Evolutionary conservation across 495 filamentous ascomycete species (phyloP).

Genomic region (Cercophora scortea): DNA sequence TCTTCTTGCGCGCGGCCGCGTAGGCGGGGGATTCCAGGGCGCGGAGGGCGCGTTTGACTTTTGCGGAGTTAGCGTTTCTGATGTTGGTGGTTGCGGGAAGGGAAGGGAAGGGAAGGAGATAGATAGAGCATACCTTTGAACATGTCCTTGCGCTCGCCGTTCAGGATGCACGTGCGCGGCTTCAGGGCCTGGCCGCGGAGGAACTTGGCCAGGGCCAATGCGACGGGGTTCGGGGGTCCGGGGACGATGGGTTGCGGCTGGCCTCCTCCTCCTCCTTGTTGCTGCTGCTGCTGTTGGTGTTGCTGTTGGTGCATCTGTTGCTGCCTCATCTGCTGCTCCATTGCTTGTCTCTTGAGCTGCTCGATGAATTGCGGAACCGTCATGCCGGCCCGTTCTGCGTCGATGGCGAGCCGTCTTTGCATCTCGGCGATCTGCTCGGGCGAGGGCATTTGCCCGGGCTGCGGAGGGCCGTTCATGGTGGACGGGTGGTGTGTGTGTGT

Average conservation of each 20-base stretch:
- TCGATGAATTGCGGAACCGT: conserved; percentile 67
- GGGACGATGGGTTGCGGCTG: conserved; percentile 55
- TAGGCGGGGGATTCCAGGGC: conserved; percentile 87
- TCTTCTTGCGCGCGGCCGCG: conserved; percentile 78
- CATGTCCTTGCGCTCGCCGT: conserved; percentile 96
- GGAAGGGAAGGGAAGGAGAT: too few relatives aligned
- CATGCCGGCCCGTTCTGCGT: conserved; percentile 68
- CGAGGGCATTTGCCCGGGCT: conserved; percentile 36
- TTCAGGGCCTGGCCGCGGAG: conserved; percentile 80
- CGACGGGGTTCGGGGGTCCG: conserved; percentile 77
- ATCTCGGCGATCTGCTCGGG: conserved; percentile 80
- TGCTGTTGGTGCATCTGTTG: conserved; percentile 50
- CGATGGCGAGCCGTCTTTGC: conserved; percentile 73
- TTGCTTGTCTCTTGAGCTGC: conserved; percentile 45
- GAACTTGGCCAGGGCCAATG: conserved; percentile 84
- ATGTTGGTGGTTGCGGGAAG: neutral
- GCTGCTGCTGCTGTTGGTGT: conserved; percentile 25
- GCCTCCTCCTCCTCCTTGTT: conserved; percentile 44
- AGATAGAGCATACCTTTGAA: conserved; percentile 65
- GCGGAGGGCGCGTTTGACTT: conserved; percentile 95
- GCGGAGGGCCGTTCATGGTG: too few relatives aligned
- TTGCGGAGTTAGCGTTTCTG: neutral
- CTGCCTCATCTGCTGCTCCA: conserved; percentile 60
- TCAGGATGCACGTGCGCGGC: conserved; percentile 82
- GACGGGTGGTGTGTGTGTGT: too few relatives aligned